phyloP scores from a whole-genome alignment of 306 rosid genomes.

The Casuarina equisetifolia region DNA sequence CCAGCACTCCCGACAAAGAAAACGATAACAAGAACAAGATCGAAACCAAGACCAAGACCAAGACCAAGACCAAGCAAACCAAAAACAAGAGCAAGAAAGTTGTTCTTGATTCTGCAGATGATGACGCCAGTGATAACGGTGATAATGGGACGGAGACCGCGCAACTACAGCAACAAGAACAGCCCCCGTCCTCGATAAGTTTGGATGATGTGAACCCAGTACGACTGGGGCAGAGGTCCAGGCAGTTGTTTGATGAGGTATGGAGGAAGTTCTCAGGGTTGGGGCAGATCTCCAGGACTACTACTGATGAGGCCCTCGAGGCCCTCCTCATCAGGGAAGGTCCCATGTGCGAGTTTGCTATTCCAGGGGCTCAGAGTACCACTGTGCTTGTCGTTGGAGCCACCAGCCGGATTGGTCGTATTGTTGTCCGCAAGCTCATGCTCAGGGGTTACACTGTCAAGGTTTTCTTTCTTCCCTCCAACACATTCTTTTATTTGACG shows the following conservation, averaged over 20 bases:
- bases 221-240: constrained; percentile 78
- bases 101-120: not conserved
- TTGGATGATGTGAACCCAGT: constrained; percentile 92
- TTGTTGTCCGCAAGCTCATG: constrained; percentile 90
- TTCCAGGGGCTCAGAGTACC: constrained; percentile 91
- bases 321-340: constrained; percentile 82
- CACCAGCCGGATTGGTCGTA: constrained; percentile 86
- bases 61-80: not conserved
- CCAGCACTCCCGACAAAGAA: constrained; percentile 31
- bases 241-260: constrained; percentile 84
- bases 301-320: constrained; percentile 68
- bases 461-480: constrained; percentile 33
- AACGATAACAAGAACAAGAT: constrained; percentile 20
- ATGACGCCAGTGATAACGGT: not conserved
- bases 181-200: constrained; percentile 46
- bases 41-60: too few relatives aligned
- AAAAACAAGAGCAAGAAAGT: constrained; percentile 13
- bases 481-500: not conserved
- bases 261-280: constrained; percentile 95
- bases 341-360: constrained; percentile 89
- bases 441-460: constrained; percentile 87
- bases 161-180: constrained; percentile 31
- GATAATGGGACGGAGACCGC: constrained; percentile 6
- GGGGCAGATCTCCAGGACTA: constrained; percentile 90
- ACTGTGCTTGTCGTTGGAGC: constrained; percentile 91